phyloP scores from a whole-genome alignment of 306 rosid species.

The Cyclanthera cordifolia region DNA sequence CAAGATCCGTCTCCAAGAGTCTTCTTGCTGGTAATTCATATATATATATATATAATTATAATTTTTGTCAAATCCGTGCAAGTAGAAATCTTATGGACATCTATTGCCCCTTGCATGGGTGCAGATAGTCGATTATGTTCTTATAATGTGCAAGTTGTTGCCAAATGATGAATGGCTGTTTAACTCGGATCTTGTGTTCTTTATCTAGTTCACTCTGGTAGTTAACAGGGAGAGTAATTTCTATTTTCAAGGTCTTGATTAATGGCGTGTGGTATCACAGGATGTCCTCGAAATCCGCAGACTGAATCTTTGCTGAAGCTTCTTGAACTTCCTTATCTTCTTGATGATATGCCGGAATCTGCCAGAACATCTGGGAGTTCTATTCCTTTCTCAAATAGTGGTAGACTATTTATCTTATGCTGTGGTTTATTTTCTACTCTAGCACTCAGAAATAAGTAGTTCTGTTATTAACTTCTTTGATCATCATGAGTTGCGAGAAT shows the following conservation, averaged over 20 bases:
- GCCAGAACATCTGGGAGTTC: conserved; percentile 30
- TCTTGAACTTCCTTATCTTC: conserved; percentile 80
- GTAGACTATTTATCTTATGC: conserved; percentile 23
- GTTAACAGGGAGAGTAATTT: background rate
- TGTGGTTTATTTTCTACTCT: background rate
- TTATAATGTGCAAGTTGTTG: background rate
- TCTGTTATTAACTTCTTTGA: background rate
- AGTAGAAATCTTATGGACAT: background rate
- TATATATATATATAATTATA: too few species aligned
- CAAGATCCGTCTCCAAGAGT: conserved; percentile 25
- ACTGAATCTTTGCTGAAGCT: conserved; percentile 71
- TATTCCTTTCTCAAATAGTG: conserved; percentile 30
- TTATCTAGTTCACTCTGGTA: conserved; percentile 2
- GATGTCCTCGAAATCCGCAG: conserved; percentile 53
- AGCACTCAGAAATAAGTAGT: background rate
- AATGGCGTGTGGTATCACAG: conserved; percentile 24
- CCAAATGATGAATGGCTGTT: background rate
- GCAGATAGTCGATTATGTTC: background rate
- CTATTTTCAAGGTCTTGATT: background rate
- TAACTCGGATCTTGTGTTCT: conserved; percentile 5
- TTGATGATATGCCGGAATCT: conserved; percentile 40
- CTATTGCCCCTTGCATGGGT: background rate
- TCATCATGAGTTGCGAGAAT: too few species aligned
- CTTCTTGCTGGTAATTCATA: conserved; percentile 29
- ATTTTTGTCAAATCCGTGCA: too few species aligned